Evolutionary conservation across 495 filamentous ascomycete species (phyloP).

Genomic region (Glutinoglossum americanum): DNA sequence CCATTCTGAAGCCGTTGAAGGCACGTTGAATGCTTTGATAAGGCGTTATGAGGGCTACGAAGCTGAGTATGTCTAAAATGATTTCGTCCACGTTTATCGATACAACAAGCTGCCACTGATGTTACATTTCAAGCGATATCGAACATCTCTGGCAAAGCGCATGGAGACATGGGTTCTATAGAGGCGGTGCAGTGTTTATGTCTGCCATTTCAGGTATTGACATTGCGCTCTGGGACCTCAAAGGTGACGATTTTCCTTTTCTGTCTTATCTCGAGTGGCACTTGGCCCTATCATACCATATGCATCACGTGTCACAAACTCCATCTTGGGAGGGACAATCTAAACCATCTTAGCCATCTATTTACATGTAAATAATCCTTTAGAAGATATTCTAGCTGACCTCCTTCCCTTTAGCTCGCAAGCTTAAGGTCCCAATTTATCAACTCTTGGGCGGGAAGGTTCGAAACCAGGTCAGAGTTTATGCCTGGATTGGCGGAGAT

Average conservation of each 20-base stretch:
- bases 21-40: slow-evolving; percentile 45
- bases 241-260: slow-evolving; percentile 13
- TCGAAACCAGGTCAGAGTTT: slow-evolving; percentile 50
- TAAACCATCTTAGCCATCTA: background rate
- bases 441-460: slow-evolving; percentile 60
- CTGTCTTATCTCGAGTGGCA: background rate
- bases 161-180: slow-evolving; percentile 53
- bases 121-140: slow-evolving; percentile 35
- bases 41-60: slow-evolving; percentile 43
- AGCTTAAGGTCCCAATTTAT: slow-evolving; percentile 46
- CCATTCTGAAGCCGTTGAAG: slow-evolving; percentile 55
- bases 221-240: slow-evolving; percentile 69
- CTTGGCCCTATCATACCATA: background rate
- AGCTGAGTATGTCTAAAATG: slow-evolving; percentile 34
- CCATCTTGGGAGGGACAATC: background rate
- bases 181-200: slow-evolving; percentile 72
- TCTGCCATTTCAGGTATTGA: slow-evolving; percentile 59
- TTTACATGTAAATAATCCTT: background rate
- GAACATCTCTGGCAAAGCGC: slow-evolving; percentile 61
- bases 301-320: background rate
- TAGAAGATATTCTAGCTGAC: background rate
- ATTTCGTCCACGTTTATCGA: background rate
- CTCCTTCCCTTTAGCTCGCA: slow-evolving; percentile 11
- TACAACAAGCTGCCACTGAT: background rate
- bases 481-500: slow-evolving; percentile 77